Evolutionary conservation across 331 rosid genomes (phyloP), one percentile per base, ranked within the genome.

Genomic region (Arachis monticola): DNA sequence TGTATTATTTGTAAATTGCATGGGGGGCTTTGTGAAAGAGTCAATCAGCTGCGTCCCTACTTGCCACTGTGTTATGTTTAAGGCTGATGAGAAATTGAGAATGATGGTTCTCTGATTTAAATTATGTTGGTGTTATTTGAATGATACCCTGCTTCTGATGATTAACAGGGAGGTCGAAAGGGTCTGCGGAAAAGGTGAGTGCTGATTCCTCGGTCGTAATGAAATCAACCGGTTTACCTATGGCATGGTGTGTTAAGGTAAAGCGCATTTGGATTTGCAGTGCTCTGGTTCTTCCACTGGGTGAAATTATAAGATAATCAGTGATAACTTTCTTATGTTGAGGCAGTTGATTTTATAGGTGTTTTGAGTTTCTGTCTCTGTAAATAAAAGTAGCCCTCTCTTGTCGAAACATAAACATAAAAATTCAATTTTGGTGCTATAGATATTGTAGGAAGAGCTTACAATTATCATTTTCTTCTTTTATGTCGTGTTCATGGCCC

Each of bases 81-180:
- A 51, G 75, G 70, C 3, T 22, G 80, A 76, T 72, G 42, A 77
- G 64, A 68, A 14, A 14, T 55, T 55, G 60, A 55, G 60, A 55
- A 55, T n/a, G 27, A 53, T 53, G 30, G 59, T 53, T 53, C 59
- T 8, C 2, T 48, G 53, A 48, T 48, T 64, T 64, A 68, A 47
- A 70, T 14, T 66, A 55, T 61, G 69, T 60, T 79, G 61, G 69
- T 32, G 79, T 72, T 68, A 71, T 60, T 79, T 76, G 67, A 60
- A 60, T 72, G 79, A 52, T 79, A 60, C 77, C 78, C 13, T 65
- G 75, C 70, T 72, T 83, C 53, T 83, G 75, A 69, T 76, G 74
- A 70, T 76, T 80, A 57, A 67, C 80, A 60, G 82, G 79, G 67
- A 66, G 30, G 66, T 55, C 44, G 52, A 41, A 65, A 79, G 76